phyloP scores from a whole-genome alignment of 352 stramenopile genomes.

The Phytopythium aichiense region DNA sequence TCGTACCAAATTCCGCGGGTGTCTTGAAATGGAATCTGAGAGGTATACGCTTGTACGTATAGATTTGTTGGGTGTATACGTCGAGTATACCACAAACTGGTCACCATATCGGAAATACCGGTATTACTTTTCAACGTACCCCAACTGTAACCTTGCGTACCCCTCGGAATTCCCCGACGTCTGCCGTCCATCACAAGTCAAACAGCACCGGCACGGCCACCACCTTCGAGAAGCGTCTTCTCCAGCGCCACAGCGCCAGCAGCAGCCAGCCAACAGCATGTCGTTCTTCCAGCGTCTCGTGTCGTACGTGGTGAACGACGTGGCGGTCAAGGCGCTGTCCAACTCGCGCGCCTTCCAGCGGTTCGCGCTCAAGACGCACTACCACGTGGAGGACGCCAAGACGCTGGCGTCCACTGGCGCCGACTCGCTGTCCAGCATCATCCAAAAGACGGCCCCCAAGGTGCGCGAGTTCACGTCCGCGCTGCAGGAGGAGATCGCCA shows the following conservation, averaged over 20 bases:
- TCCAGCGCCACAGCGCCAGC: not conserved
- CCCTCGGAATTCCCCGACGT: too few relatives aligned
- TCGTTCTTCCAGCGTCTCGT: constrained; percentile 83
- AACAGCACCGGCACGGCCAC: not conserved
- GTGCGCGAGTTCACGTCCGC: constrained; percentile 69
- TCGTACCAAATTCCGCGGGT: not conserved
- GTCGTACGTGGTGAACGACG: constrained; percentile 82
- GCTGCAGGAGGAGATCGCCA: constrained; percentile 69
- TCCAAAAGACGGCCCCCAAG: constrained; percentile 65
- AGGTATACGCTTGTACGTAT: too few relatives aligned
- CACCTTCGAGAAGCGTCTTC: not conserved
- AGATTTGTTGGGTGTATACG: constrained; percentile 5
- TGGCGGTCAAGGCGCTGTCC: constrained; percentile 76
- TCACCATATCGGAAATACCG: too few relatives aligned
- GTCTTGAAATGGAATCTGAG: too few relatives aligned
- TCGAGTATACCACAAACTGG: not conserved
- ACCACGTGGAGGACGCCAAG: constrained; percentile 81
- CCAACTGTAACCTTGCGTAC: too few relatives aligned
- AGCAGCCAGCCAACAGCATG: constrained; percentile 22
- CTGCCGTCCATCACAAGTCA: too few relatives aligned
- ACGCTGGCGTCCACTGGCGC: constrained; percentile 49
- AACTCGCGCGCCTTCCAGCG: constrained; percentile 83
- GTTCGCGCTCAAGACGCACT: constrained; percentile 84
- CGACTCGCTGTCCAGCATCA: constrained; percentile 36
- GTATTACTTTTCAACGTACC: too few relatives aligned